Evolutionary conservation across 1,139 yeast species (phyloP).

Genomic region (Komagataea norvegica): DNA sequence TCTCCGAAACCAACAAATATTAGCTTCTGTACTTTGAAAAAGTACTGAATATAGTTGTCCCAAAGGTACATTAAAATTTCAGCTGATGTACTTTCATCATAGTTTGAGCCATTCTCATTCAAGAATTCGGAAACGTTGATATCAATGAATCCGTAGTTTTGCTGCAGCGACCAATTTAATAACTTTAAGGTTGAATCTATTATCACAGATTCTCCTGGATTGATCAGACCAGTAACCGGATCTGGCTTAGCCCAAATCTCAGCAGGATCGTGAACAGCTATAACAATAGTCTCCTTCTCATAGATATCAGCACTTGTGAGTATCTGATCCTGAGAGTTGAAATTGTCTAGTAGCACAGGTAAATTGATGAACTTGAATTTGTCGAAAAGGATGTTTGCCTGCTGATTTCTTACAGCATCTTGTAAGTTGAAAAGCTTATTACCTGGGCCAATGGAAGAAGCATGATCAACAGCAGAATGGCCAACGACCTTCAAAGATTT

Average conservation of each 20-base stretch:
- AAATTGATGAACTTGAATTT: constrained; percentile 58
- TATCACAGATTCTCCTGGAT: constrained; percentile 63
- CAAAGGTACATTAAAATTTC: constrained; percentile 76
- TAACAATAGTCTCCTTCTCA: constrained; percentile 55
- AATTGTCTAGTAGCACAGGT: constrained; percentile 55
- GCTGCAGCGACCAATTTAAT: constrained; percentile 53
- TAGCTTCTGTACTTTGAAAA: constrained; percentile 60
- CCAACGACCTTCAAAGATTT: constrained; percentile 71
- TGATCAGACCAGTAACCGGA: constrained; percentile 74
- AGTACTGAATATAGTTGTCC: constrained; percentile 81
- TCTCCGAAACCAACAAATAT: constrained; percentile 89
- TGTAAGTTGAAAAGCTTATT: constrained; percentile 44
- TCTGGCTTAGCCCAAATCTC: constrained; percentile 88
- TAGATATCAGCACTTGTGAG: constrained; percentile 73
- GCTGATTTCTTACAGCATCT: constrained; percentile 72
- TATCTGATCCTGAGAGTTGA: constrained; percentile 55
- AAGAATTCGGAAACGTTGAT: constrained; percentile 60
- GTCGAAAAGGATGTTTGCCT: constrained; percentile 51
- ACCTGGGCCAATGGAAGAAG: constrained; percentile 21
- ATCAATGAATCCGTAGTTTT: constrained; percentile 76
- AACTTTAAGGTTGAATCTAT: constrained; percentile 56
- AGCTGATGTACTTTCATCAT: constrained; percentile 37
- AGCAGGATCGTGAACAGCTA: constrained; percentile 87
- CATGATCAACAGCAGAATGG: constrained; percentile 30
- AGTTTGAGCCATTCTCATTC: constrained; percentile 40